Evolutionary conservation across 306 rosid genomes (phyloP), one percentile per base, ranked within the genome.

Genomic region (Casuarina glauca): DNA sequence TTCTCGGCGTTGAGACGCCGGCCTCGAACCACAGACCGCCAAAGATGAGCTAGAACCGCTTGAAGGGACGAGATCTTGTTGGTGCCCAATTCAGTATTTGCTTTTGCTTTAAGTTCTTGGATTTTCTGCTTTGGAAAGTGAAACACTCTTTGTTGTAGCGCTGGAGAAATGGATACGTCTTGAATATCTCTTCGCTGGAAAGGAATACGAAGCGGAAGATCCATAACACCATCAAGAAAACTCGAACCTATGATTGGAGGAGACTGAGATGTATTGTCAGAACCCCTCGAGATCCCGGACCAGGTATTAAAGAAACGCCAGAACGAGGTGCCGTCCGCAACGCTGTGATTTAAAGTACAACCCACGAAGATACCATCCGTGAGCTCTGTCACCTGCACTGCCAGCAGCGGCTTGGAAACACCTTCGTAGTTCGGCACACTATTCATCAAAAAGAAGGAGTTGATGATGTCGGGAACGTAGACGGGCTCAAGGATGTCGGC

Each of bases 1-100:
- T 61, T 17, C 35, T 61, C 11, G 3, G 68, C 7, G 41, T 61
- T 38, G 8, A 61, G 68, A n/a, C 11, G 35, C 6, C 16, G 42
- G 68, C 68, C 36, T 2, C 68, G 44, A 61, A 35, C 32, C 10
- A 35, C 42, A 61, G 17, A 61, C 2, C 68, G 42, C 68, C 68
- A 61, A 12, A 61, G 32, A 61, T 61, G 43, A 61, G 68, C 16
- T 1, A 79, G 50, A 0, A 72, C 41, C 38, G 77, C 82, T 72
- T 79, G 77, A 13, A 72, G 10, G 9, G 73, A 79, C 3, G 82
- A 79, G 6, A 72, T 51, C 13, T 4, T 42, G 9, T 5, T 36
- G 39, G 46, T 61, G 11, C 55, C 62, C 19, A 78, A 50, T 52
- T 72, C 73, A 17, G 20, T 26, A 62, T 71, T 79, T 36, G 77